Evolutionary conservation across 2,329 filamentous ascomycete species (phyloP), one percentile per base, ranked within the genome.

Genomic region (Blastomyces parvus): DNA sequence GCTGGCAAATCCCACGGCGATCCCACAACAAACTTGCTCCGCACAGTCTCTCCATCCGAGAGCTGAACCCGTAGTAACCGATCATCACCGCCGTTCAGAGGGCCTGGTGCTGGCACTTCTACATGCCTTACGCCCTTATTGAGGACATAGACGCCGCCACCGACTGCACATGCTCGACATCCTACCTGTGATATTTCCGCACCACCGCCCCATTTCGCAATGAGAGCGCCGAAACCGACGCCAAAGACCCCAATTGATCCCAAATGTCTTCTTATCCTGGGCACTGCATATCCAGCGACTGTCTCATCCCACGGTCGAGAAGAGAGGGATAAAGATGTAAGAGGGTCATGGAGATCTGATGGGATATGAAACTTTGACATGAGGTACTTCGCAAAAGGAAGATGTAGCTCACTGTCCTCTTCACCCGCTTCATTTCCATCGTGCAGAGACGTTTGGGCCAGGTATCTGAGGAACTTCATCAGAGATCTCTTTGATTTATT

Each of bases 401-500:
- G 62, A 78, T 78, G 52, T 89, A 80, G 74, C 36, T 85, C 83
- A 60, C 84, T 79, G 64, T 85, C 60, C 82, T 82, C 59, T 69
- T 74, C 70, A 84, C 84, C 61, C 73, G 73, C 68, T 27, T 83
- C 61, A 73, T 73, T 67, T 25, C 82, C 83, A 68, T 89, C 84
- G 70, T 87, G 88, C 11, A 62, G 64, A 40, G 70, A 59, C 55
- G 25, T 27, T 69, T 91, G 84, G 64, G 86, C 80, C 61, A 96
- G 88, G 72, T 94, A 93, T 74, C 93, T 92, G 70, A 97, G 82
- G 70, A 97, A 95, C 75, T 95, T 96, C 88, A 97, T 96, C 70
- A 97, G 77, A 11, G 84, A 84, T 62, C 93, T 86, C 78, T 97
- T 97, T 6, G 90, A 86, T 67, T 88, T 88, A 68, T 88, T 83